Conservation (phyloP, 2,329 filamentous ascomycete species). For the Lasiodiplodia theobromae region DNA sequence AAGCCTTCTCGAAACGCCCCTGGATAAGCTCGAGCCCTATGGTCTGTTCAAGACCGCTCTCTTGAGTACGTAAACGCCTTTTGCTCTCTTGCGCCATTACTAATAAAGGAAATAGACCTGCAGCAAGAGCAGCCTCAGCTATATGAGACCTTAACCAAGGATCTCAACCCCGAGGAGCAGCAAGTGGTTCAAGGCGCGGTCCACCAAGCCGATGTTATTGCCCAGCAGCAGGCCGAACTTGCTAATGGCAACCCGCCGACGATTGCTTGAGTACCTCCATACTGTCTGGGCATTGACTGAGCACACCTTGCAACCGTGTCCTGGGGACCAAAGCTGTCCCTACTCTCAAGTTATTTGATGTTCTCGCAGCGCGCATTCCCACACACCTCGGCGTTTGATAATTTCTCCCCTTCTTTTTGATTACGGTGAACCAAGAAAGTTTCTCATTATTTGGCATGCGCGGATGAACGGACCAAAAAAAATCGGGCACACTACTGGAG, state of each 20-base stretch:
- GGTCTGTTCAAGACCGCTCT: slow-evolving; percentile 83
- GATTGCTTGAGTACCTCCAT: slow-evolving; percentile 1
- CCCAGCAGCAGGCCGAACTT: slow-evolving; percentile 43
- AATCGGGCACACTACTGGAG: slow-evolving; percentile 14
- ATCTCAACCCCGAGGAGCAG: slow-evolving; percentile 82
- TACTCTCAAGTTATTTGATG: slow-evolving; percentile 16
- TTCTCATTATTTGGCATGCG: slow-evolving; percentile 18
- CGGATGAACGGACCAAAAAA: slow-evolving; percentile 22
- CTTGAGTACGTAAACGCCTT: slow-evolving; percentile 70
- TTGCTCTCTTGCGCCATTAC: slow-evolving; percentile 23
- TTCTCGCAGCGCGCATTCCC: slow-evolving; percentile 28
- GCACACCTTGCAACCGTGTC: not conserved
- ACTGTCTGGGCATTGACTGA: not conserved
- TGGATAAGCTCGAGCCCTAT: slow-evolving; percentile 96
- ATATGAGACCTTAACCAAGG: slow-evolving; percentile 80
- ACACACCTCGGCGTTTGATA: slow-evolving; percentile 29
- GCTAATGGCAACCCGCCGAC: slow-evolving; percentile 27
- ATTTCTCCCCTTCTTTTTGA: slow-evolving; percentile 12
- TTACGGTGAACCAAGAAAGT: slow-evolving; percentile 21
- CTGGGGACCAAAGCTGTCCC: slow-evolving; percentile 3
- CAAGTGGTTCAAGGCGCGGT: slow-evolving; percentile 80
- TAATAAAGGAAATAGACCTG: slow-evolving; percentile 66
- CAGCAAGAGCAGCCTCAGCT: slow-evolving; percentile 91
- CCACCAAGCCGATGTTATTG: slow-evolving; percentile 69
- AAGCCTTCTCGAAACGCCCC: slow-evolving; percentile 87